These are phyloP conservation scores for Myxozyma mucilagina DNA, from an alignment of 805 yeast genomes.

Conservation along the genomic window DNA sequence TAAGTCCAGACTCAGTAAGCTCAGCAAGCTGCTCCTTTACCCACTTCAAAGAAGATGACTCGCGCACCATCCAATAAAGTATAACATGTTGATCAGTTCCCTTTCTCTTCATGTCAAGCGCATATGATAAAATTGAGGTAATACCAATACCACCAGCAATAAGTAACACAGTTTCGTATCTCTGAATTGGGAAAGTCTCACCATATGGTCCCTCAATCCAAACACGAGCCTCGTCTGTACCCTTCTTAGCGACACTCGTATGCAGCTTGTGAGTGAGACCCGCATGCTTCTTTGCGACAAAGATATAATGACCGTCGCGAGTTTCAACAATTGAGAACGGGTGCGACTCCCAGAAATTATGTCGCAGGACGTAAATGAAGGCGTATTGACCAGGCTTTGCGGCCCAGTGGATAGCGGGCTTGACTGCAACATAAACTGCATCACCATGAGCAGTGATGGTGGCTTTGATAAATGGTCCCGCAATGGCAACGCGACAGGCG, in stretches of 20 bases:
- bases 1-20: slow-evolving; percentile 5
- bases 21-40: slow-evolving; percentile 24
- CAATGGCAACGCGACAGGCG: slow-evolving; percentile 52
- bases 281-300: slow-evolving; percentile 13
- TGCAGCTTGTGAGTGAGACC: slow-evolving; percentile 17
- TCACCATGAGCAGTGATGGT: slow-evolving; percentile 33
- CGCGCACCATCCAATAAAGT: slow-evolving; percentile 31
- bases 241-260: neutral
- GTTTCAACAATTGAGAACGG: slow-evolving; percentile 21
- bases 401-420: slow-evolving; percentile 14
- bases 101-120: slow-evolving; percentile 32
- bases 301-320: slow-evolving; percentile 16
- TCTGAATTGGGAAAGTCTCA: slow-evolving; percentile 47
- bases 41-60: slow-evolving; percentile 15
- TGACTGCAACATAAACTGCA: slow-evolving; percentile 12
- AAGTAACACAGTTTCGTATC: slow-evolving; percentile 50
- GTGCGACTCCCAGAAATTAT: slow-evolving; percentile 29
- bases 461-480: slow-evolving; percentile 49
- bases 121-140: slow-evolving; percentile 10
- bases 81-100: slow-evolving; percentile 21
- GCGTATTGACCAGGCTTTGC: slow-evolving; percentile 33
- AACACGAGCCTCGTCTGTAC: neutral
- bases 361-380: slow-evolving; percentile 24
- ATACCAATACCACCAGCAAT: slow-evolving; percentile 56
- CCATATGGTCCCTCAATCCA: slow-evolving; percentile 70